Conservation (phyloP, 176 grass and related monocot genomes). For the Carex pumila region DNA sequence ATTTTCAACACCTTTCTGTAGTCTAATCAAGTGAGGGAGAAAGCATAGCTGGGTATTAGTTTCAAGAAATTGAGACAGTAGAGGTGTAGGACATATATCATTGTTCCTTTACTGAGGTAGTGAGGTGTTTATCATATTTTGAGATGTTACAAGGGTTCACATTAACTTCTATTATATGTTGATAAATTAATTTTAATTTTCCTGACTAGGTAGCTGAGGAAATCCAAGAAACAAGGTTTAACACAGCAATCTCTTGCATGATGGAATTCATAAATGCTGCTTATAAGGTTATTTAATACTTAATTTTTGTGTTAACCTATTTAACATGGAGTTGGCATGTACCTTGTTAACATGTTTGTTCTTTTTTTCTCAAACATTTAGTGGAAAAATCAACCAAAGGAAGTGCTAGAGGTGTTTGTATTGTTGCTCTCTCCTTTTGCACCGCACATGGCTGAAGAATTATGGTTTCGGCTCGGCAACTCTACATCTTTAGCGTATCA, state of each 20-base stretch:
- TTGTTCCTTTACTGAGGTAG: not conserved
- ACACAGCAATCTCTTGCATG: conserved; percentile 92
- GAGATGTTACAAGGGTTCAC: not conserved
- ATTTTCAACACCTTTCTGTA: not conserved
- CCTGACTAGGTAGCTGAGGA: conserved; percentile 68
- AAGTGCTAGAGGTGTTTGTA: conserved; percentile 58
- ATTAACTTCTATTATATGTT: not conserved
- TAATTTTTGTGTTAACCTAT: not conserved
- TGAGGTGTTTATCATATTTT: not conserved
- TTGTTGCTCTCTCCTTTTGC: conserved; percentile 86
- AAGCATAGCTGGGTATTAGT: not conserved
- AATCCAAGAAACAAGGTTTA: conserved; percentile 96
- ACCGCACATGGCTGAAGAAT: conserved; percentile 81
- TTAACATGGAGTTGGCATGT: not conserved
- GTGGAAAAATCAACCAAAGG: conserved; percentile 73
- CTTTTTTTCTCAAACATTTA: conserved; percentile 9
- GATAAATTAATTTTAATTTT: conserved; percentile 7
- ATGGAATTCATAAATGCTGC: conserved; percentile 99
- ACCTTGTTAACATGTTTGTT: not conserved
- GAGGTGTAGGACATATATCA: not conserved
- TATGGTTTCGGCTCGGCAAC: conserved; percentile 87
- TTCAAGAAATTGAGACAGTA: not conserved
- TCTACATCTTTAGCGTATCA: conserved; percentile 55
- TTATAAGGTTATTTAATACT: conserved; percentile 56
- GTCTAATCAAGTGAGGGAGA: not conserved